Conservation (phyloP, 768 basidiomycete species). For the Dendrothele bispora region DNA sequence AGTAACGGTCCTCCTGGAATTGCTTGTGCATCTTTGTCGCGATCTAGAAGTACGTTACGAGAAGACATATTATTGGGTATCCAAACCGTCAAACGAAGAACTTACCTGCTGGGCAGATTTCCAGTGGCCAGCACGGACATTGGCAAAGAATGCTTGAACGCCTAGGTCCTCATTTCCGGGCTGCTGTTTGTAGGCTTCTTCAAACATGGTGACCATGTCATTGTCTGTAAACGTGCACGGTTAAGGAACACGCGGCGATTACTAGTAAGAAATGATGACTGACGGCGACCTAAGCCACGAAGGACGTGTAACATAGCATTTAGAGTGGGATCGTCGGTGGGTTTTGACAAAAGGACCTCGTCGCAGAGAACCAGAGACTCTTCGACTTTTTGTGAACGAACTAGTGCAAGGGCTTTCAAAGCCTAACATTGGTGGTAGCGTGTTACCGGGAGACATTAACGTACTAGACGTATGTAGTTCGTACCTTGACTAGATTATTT, state of each 20-base stretch:
- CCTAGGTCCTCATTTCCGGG: conserved; percentile 83
- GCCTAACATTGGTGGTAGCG: conserved; percentile 49
- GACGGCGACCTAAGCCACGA: conserved; percentile 71
- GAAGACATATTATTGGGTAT: background rate
- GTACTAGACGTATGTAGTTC: conserved; percentile 1
- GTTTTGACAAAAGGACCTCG: conserved; percentile 72
- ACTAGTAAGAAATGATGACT: conserved; percentile 18
- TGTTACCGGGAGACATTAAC: conserved; percentile 15
- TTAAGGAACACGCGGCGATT: background rate
- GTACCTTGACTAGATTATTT: conserved; percentile 69
- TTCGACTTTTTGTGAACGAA: conserved; percentile 83
- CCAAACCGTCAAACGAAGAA: background rate
- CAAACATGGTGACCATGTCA: conserved; percentile 83
- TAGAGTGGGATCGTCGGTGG: conserved; percentile 71
- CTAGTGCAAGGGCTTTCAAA: conserved; percentile 80
- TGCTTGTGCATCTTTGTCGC: conserved; percentile 82
- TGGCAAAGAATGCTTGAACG: conserved; percentile 82
- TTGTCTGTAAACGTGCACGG: conserved; percentile 46
- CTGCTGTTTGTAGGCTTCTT: conserved; percentile 80
- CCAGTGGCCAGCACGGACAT: conserved; percentile 79
- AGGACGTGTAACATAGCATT: conserved; percentile 85
- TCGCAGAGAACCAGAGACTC: conserved; percentile 79
- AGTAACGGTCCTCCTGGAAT: conserved; percentile 77
- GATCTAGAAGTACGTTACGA: conserved; percentile 61
- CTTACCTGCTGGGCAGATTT: conserved; percentile 80